A percentile compares a stretch with the other conserved stretches of the same genome.
These are phyloP conservation scores for Backusella psychrophila DNA, from an alignment of 192 early-diverging fungal species.

Conservation along the genomic window DNA sequence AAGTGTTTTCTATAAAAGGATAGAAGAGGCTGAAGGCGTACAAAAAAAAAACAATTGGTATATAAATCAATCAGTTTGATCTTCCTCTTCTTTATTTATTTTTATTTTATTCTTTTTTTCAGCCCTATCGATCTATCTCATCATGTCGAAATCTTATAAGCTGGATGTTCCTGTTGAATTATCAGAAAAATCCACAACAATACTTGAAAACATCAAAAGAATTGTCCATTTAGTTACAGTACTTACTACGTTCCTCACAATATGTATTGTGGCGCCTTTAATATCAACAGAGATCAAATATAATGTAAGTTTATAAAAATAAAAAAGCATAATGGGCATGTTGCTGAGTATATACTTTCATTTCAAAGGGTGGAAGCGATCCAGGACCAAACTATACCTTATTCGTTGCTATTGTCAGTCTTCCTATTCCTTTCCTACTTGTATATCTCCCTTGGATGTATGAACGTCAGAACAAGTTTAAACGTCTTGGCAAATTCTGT, in stretches of 20 bases:
- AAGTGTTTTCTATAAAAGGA: not conserved
- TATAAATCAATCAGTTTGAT: not conserved
- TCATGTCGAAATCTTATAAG: not conserved
- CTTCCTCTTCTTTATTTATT: not conserved
- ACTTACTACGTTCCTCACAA: slow-evolving; percentile 8
- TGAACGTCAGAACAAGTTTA: slow-evolving; percentile 32
- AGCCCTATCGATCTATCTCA: not conserved
- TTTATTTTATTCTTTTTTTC: not conserved
- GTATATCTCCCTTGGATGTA: slow-evolving; percentile 37
- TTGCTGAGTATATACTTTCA: not conserved
- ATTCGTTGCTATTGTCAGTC: slow-evolving; percentile 23
- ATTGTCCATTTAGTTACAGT: slow-evolving; percentile 22
- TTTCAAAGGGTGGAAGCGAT: slow-evolving; percentile 27
- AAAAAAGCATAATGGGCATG: not conserved
- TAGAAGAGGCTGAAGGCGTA: not conserved
- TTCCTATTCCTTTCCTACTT: slow-evolving; percentile 20
- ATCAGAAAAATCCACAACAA: slow-evolving; percentile 19
- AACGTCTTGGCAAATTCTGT: slow-evolving; percentile 33
- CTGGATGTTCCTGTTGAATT: slow-evolving; percentile 29
- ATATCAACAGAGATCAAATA: slow-evolving; percentile 26
- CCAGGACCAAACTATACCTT: slow-evolving; percentile 32
- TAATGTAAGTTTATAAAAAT: slow-evolving; percentile 25
- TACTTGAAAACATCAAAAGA: slow-evolving; percentile 11
- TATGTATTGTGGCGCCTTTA: slow-evolving; percentile 27
- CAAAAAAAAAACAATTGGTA: not conserved